These are phyloP conservation scores for Trichoderma cornu-damae DNA, from an alignment of 2,329 filamentous ascomycete species.

Conservation along the genomic window DNA sequence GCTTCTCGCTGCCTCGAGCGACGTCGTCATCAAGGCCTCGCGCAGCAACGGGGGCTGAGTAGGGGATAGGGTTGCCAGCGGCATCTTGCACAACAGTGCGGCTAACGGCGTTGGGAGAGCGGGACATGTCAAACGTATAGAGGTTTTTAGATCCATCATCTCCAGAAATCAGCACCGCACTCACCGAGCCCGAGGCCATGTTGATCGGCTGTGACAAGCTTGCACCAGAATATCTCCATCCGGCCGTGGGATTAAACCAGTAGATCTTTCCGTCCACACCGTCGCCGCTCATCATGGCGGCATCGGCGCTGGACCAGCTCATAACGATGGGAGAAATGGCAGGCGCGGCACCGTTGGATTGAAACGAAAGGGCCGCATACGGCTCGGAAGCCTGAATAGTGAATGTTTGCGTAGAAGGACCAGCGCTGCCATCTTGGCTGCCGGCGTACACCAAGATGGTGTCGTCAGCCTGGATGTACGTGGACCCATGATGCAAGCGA, in stretches of 20 bases:
- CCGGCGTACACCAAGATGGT: slow-evolving; percentile 79
- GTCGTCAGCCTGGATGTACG: slow-evolving; percentile 65
- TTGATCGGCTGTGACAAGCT: slow-evolving; percentile 57
- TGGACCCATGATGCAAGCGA: slow-evolving; percentile 67
- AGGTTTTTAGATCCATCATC: slow-evolving; percentile 74
- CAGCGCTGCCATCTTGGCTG: slow-evolving; percentile 53
- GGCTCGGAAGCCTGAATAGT: slow-evolving; percentile 62
- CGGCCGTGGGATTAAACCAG: slow-evolving; percentile 58
- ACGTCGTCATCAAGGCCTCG: slow-evolving; percentile 27
- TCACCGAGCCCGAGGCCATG: slow-evolving; percentile 51
- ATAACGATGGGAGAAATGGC: slow-evolving; percentile 66
- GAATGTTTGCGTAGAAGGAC: slow-evolving; percentile 68
- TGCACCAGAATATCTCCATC: slow-evolving; percentile 64
- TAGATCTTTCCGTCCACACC: slow-evolving; percentile 59
- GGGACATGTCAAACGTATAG: slow-evolving; percentile 69
- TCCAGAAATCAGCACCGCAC: slow-evolving; percentile 62
- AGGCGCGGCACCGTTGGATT: slow-evolving; percentile 56
- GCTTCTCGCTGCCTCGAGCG: slow-evolving; percentile 21
- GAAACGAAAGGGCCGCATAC: slow-evolving; percentile 56
- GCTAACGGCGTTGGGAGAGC: slow-evolving; percentile 68
- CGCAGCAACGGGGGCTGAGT: slow-evolving; percentile 40
- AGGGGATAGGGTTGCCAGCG: slow-evolving; percentile 49
- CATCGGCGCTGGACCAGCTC: slow-evolving; percentile 65
- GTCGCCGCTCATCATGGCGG: slow-evolving; percentile 69
- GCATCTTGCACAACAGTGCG: slow-evolving; percentile 62